phyloP scores from a whole-genome alignment of 805 yeast genomes.

The Debaryomyces prosopidis region DNA sequence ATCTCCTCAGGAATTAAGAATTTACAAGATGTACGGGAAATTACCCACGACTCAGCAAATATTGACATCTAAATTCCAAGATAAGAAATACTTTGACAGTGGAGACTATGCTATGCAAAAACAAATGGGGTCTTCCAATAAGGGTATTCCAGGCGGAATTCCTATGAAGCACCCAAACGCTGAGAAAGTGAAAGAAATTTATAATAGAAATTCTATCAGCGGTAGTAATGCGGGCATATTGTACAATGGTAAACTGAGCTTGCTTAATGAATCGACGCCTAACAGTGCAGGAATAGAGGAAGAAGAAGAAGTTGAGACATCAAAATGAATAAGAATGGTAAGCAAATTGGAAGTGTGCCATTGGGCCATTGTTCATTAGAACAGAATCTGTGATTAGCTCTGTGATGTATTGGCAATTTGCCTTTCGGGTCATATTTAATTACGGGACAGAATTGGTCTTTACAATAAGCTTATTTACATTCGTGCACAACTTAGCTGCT shows the following conservation, averaged over 20 bases:
- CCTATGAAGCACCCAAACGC: constrained; percentile 53
- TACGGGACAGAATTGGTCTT: no score
- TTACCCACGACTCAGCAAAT: constrained; percentile 80
- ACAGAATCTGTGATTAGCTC: no score
- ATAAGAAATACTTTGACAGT: constrained; percentile 88
- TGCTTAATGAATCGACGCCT: constrained; percentile 54
- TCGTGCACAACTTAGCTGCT: no score
- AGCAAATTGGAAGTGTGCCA: no score
- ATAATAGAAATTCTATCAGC: constrained; percentile 57
- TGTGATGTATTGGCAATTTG: no score
- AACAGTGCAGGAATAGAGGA: constrained; percentile 13
- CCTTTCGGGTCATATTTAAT: no score
- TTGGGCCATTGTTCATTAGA: no score
- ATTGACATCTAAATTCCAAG: constrained; percentile 73
- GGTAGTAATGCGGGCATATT: constrained; percentile 44
- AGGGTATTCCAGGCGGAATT: constrained; percentile 32
- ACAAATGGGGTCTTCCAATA: constrained; percentile 32
- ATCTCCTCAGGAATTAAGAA: constrained; percentile 76
- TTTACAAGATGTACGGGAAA: constrained; percentile 81
- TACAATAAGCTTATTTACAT: no score
- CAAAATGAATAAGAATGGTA: no score
- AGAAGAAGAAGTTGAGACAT: constrained; percentile 11
- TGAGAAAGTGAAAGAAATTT: constrained; percentile 58
- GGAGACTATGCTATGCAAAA: constrained; percentile 89
- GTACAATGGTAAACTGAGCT: constrained; percentile 51